phyloP scores from a whole-genome alignment of 495 filamentous ascomycete genomes.

The Lepidopterella palustris region DNA sequence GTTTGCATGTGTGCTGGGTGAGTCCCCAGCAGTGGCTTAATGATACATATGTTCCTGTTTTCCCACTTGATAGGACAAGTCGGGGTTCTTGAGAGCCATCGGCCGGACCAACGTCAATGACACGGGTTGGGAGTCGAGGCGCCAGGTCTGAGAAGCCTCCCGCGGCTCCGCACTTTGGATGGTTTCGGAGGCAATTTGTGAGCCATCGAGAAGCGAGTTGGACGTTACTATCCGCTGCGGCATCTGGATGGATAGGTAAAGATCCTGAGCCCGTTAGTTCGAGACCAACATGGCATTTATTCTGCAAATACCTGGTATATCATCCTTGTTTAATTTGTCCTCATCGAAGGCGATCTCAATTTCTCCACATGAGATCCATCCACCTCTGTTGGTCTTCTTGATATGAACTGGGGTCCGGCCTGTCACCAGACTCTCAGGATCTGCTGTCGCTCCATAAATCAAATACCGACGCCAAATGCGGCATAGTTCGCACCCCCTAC shows the following conservation, averaged over 20 bases:
- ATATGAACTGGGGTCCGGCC: not conserved
- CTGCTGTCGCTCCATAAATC: not conserved
- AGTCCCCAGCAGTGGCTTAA: not conserved
- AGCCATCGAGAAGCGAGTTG: not conserved
- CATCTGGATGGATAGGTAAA: not conserved
- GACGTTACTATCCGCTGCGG: not conserved
- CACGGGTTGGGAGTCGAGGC: not conserved
- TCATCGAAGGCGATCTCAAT: not conserved
- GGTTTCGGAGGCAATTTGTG: not conserved
- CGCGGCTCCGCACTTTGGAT: not conserved
- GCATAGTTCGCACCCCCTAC: not conserved
- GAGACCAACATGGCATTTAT: not conserved
- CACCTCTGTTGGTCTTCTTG: not conserved
- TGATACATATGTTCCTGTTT: not conserved
- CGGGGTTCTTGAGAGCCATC: not conserved
- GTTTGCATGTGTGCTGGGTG: not conserved
- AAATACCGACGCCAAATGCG: not conserved
- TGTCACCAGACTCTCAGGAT: not conserved
- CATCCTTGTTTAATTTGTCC: not conserved
- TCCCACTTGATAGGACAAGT: not conserved
- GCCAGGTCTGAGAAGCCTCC: not conserved
- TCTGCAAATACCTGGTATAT: not conserved
- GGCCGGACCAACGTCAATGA: not conserved
- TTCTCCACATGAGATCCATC: not conserved
- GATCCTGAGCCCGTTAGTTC: not conserved